A percentile compares a stretch with the other conserved stretches of the same genome.
phyloP scores from a whole-genome alignment of 177 flowering plant species.

The Vitis hybrid region DNA sequence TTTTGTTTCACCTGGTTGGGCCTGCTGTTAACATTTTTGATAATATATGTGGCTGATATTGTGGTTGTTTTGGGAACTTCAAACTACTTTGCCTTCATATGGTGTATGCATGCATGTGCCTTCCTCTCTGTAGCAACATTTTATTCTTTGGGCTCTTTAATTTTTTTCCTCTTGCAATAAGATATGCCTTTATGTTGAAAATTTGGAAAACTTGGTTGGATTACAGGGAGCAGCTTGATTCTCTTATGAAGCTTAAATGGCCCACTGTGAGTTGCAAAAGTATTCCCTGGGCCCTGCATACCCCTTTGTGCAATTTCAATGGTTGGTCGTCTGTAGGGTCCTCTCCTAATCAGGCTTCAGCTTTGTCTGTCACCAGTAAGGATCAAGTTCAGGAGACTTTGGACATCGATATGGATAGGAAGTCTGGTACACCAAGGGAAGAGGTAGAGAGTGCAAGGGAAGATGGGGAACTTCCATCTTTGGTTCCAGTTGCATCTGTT shows the following conservation, averaged over 20 bases:
- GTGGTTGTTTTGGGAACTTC: slow-evolving; percentile 5
- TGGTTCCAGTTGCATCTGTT: slow-evolving; percentile 35
- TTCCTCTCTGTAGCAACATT: background rate
- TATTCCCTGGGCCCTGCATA: slow-evolving; percentile 87
- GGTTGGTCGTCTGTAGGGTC: slow-evolving; percentile 52
- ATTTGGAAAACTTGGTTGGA: slow-evolving; percentile 42
- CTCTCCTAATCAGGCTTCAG: slow-evolving; percentile 25
- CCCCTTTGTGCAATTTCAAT: slow-evolving; percentile 58
- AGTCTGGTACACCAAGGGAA: slow-evolving; percentile 48
- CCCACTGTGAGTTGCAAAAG: slow-evolving; percentile 58
- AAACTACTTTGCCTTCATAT: slow-evolving; percentile 4
- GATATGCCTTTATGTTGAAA: slow-evolving; percentile 28
- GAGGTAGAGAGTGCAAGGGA: slow-evolving; percentile 68
- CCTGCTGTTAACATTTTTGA: slow-evolving; percentile 11
- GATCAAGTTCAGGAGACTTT: slow-evolving; percentile 44
- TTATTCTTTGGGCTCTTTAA: slow-evolving; percentile 1
- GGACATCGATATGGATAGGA: slow-evolving; percentile 40
- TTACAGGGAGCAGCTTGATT: slow-evolving; percentile 92
- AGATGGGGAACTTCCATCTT: slow-evolving; percentile 95
- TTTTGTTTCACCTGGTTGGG: slow-evolving; percentile 14
- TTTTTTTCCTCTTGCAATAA: slow-evolving; percentile 18
- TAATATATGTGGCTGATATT: slow-evolving; percentile 10
- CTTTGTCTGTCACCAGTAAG: slow-evolving; percentile 37
- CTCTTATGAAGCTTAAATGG: slow-evolving; percentile 74
- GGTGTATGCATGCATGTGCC: background rate